phyloP scores from a whole-genome alignment of 495 filamentous ascomycete species.

The Penicillium herquei region DNA sequence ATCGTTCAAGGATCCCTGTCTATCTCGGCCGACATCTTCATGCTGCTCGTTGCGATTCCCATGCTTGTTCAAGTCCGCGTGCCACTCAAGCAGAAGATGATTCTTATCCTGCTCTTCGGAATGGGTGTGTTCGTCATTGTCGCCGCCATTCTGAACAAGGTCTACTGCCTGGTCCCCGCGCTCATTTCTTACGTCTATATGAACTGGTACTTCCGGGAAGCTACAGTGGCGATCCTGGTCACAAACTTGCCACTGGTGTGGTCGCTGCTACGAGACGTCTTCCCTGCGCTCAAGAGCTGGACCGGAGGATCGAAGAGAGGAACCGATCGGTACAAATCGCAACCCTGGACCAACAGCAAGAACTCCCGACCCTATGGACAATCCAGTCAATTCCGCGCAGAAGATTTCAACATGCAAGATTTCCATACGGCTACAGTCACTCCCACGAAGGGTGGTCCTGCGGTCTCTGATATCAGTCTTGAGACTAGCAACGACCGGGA shows the following conservation, averaged over 20 bases:
- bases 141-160: slow-evolving; percentile 62
- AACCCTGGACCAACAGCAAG: slow-evolving; percentile 34
- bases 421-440: slow-evolving; percentile 28
- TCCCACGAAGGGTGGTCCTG: slow-evolving; percentile 24
- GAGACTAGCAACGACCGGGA: slow-evolving; percentile 29
- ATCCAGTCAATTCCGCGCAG: slow-evolving; percentile 31
- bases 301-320: slow-evolving; percentile 41
- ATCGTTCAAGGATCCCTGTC: slow-evolving; percentile 57
- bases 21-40: slow-evolving; percentile 63
- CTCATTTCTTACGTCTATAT: slow-evolving; percentile 56
- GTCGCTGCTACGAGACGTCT: slow-evolving; percentile 59
- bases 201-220: slow-evolving; percentile 73
- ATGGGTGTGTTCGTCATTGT: slow-evolving; percentile 70
- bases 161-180: slow-evolving; percentile 59
- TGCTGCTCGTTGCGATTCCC: slow-evolving; percentile 63
- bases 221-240: slow-evolving; percentile 61
- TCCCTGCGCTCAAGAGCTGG: slow-evolving; percentile 52
- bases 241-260: slow-evolving; percentile 66
- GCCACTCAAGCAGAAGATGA: slow-evolving; percentile 54
- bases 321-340: slow-evolving; percentile 39
- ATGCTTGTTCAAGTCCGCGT: slow-evolving; percentile 58
- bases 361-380: slow-evolving; percentile 36
- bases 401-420: slow-evolving; percentile 35
- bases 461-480: slow-evolving; percentile 33
- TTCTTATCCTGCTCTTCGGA: slow-evolving; percentile 50